Base-by-base conservation (phyloP, 2,329 filamentous ascomycete species). In the Ceratocystis harringtonii region DNA sequence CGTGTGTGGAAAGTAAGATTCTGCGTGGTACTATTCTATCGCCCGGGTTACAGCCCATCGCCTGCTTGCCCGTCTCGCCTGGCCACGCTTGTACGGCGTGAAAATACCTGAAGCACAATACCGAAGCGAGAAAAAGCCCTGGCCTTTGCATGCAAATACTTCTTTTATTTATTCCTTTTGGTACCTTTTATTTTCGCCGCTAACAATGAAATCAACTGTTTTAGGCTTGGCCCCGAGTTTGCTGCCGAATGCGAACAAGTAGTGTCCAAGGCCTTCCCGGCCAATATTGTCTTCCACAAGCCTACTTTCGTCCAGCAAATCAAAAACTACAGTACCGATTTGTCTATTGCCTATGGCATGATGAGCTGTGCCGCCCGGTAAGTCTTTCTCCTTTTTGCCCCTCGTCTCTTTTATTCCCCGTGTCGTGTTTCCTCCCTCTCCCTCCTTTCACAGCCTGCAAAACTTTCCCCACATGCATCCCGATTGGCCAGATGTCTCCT, bases 261-360 rank as follows among this genome's bases (percentile, higher is more conserved):
- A 71, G 80, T 84, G 70, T 79, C 78, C 70, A 84, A 83, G 76
- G 83, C 81, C 15, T 78, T 84, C 70, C 82, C 82, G 48, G 81
- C 82, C 68, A 84, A 81, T 71, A 81, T 84, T 52, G 82, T 81
- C 70, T 84, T 84, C 71, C 82, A 84, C 75, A 84, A 84, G 74
- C 81, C 82, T 6, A 81, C 81, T 1, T 84, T 84, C 72, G 72
- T 84, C 43, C 80, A 83, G 73, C 82, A 84, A 71, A 76, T 84
- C 62, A 84, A 84, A 75, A 81, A 77, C 69, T 78, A 76, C 25
- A 77, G 78, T 1, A 76, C 84, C 43, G 82, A 84, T 66, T 75
- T 78, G 36, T 80, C 80, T 61, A 80, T 84, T 69, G 77, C 83
- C 65, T 82, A 83, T 68, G 82, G 81, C 15, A 78, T 84, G 43